A percentile compares a stretch with the other conserved stretches of the same genome.
phyloP scores from a whole-genome alignment of 108 stramenopile genomes.

The Nitzschia palea region DNA sequence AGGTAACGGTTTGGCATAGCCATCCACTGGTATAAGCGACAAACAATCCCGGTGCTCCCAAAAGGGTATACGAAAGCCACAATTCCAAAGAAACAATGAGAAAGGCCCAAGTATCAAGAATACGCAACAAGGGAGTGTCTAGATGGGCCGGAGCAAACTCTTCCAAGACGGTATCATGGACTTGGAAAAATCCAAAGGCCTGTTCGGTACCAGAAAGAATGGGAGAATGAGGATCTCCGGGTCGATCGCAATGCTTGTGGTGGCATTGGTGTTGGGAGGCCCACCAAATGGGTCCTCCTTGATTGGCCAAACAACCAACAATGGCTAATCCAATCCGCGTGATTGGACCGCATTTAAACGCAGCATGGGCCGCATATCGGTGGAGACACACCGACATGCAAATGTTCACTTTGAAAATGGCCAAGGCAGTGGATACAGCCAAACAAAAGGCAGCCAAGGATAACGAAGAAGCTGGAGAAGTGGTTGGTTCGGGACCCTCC shows the following conservation, averaged over 20 bases:
- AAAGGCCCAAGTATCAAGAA: conserved; percentile 50
- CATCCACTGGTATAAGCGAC: conserved; percentile 44
- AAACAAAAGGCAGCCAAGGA: conserved; percentile 5
- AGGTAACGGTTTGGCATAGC: conserved; percentile 48
- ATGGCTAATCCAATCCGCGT: conserved; percentile 42
- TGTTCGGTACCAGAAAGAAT: conserved; percentile 44
- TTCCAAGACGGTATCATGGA: conserved; percentile 29
- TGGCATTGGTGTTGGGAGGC: conserved; percentile 62
- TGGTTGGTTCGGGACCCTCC: not conserved
- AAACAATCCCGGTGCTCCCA: conserved; percentile 46
- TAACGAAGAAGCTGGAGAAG: not conserved
- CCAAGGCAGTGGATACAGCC: not conserved
- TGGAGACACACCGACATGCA: conserved; percentile 69
- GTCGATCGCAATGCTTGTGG: conserved; percentile 58
- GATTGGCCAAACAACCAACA: conserved; percentile 53
- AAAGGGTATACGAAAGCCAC: conserved; percentile 9
- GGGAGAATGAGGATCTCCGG: conserved; percentile 60
- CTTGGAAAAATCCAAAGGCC: conserved; percentile 51
- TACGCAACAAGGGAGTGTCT: conserved; percentile 30
- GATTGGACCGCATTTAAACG: conserved; percentile 45
- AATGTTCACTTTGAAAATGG: conserved; percentile 32
- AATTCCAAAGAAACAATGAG: conserved; percentile 30
- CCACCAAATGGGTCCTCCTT: conserved; percentile 73
- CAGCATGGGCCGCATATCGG: conserved; percentile 60
- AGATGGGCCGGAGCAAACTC: conserved; percentile 52